phyloP scores from a whole-genome alignment of 768 basidiomycete species.

The Boletus rubescentipes region DNA sequence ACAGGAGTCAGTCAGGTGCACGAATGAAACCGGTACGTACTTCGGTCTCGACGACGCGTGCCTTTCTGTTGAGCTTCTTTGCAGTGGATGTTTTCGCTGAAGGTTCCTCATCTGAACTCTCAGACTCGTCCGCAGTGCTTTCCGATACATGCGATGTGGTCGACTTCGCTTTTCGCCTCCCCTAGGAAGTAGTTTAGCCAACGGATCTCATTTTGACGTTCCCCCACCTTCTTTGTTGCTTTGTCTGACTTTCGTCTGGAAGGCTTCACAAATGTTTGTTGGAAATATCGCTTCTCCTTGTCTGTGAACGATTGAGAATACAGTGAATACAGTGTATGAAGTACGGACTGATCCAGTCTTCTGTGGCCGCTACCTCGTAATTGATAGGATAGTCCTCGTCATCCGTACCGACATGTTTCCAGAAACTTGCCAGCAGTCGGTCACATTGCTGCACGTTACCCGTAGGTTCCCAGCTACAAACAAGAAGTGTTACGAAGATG shows the following conservation, averaged over 20 bases:
- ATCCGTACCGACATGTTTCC: conserved; percentile 58
- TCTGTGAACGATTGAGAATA: conserved; percentile 24
- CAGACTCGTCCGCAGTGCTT: conserved; percentile 7
- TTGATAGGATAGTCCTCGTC: conserved; percentile 53
- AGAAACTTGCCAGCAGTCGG: conserved; percentile 62
- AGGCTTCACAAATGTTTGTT: conserved; percentile 26
- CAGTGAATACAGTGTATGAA: background rate
- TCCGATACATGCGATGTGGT: conserved; percentile 5
- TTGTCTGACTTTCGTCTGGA: conserved; percentile 17
- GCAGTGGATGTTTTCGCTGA: background rate
- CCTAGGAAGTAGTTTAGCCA: conserved; percentile 11
- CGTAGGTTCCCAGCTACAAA: conserved; percentile 66
- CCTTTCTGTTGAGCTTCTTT: conserved; percentile 7
- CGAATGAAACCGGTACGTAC: conserved; percentile 11
- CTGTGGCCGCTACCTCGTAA: conserved; percentile 40
- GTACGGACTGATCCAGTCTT: conserved; percentile 58
- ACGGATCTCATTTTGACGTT: background rate
- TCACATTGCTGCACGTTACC: conserved; percentile 57
- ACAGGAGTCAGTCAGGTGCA: background rate
- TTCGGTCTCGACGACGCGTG: conserved; percentile 5
- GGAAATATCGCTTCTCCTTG: conserved; percentile 40
- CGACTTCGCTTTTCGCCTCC: conserved; percentile 17
- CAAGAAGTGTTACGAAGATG: background rate
- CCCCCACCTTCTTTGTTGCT: conserved; percentile 16
- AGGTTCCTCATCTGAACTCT: conserved; percentile 8